Evolutionary conservation across 2,329 filamentous ascomycete species (phyloP).

Genomic region (Lachnellula suecica): DNA sequence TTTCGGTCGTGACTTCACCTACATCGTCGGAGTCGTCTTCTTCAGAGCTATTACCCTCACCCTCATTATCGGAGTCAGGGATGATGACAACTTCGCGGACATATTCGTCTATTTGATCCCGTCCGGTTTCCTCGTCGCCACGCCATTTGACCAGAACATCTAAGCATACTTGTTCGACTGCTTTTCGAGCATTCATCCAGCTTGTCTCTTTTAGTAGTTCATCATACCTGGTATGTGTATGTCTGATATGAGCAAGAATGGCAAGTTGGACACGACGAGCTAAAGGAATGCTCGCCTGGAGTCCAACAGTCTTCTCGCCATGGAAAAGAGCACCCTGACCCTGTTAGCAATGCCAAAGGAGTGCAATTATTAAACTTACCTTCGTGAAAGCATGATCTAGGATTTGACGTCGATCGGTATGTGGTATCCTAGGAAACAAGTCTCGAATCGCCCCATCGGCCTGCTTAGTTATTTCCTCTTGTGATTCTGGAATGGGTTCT

Average conservation of each 20-base stretch:
- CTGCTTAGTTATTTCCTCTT: constrained; percentile 60
- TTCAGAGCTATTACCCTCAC: constrained; percentile 21
- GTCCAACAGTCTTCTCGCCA: constrained; percentile 56
- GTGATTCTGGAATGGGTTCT: constrained; percentile 59
- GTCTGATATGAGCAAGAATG: constrained; percentile 65
- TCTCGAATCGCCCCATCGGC: constrained; percentile 62
- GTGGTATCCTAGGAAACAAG: constrained; percentile 63
- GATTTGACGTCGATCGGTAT: constrained; percentile 62
- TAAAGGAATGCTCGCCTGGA: constrained; percentile 54
- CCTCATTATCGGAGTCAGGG: constrained; percentile 34
- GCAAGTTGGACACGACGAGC: constrained; percentile 64
- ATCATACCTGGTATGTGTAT: constrained; percentile 67
- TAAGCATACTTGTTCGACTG: constrained; percentile 59
- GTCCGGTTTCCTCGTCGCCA: constrained; percentile 67
- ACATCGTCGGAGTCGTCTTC: constrained; percentile 22
- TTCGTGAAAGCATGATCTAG: constrained; percentile 63
- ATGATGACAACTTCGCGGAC: constrained; percentile 66
- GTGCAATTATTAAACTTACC: constrained; percentile 41
- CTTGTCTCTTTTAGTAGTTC: constrained; percentile 55
- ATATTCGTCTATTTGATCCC: constrained; percentile 67
- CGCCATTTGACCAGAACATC: constrained; percentile 71
- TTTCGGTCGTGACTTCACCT: constrained; percentile 23
- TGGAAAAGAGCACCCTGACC: constrained; percentile 50
- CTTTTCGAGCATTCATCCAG: constrained; percentile 60
- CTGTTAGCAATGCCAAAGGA: constrained; percentile 9